Percentiles rank a stretch among this genome's conserved stretches.
Evolutionary conservation across 179 eudicot genomes (phyloP).

Genomic region (Dionaea muscipula): DNA sequence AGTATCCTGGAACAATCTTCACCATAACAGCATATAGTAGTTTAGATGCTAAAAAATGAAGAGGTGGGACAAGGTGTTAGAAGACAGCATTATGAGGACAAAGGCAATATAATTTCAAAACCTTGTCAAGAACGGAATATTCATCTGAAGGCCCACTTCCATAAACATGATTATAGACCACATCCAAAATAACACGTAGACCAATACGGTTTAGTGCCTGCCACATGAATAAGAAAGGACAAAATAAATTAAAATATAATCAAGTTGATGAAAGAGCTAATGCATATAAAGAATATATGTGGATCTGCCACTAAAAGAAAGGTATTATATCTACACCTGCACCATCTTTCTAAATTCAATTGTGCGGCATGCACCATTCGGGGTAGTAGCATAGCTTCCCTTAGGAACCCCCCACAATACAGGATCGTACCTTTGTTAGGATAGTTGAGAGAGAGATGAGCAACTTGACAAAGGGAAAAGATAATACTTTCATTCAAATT

Average conservation of each 20-base stretch:
- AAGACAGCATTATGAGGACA: too few relatives aligned
- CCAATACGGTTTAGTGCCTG: constrained; percentile 84
- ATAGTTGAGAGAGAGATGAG: constrained; percentile 7
- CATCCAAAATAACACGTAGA: constrained; percentile 86
- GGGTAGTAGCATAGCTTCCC: constrained; percentile 95
- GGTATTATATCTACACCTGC: constrained; percentile 40
- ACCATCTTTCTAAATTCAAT: constrained; percentile 89
- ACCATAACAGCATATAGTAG: background rate
- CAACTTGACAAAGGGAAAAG: background rate
- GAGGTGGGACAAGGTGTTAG: background rate
- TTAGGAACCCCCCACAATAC: constrained; percentile 97
- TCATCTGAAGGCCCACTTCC: constrained; percentile 72
- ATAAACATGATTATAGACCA: constrained; percentile 84
- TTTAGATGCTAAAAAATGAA: constrained; percentile 2
- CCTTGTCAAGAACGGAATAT: constrained; percentile 91
- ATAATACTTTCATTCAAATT: background rate
- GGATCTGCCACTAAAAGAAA: background rate
- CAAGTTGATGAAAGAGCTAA: constrained; percentile 4
- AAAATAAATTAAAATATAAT: constrained; percentile 1
- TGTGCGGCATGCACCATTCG: constrained; percentile 63
- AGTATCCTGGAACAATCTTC: constrained; percentile 97
- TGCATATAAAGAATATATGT: constrained; percentile 1
- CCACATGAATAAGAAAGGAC: constrained; percentile 9
- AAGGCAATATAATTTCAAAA: constrained; percentile 14
- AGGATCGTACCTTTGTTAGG: constrained; percentile 55